These are phyloP conservation scores for Trypanosoma congolense DNA, from an alignment of 208 protist species.

Conservation along the genomic window DNA sequence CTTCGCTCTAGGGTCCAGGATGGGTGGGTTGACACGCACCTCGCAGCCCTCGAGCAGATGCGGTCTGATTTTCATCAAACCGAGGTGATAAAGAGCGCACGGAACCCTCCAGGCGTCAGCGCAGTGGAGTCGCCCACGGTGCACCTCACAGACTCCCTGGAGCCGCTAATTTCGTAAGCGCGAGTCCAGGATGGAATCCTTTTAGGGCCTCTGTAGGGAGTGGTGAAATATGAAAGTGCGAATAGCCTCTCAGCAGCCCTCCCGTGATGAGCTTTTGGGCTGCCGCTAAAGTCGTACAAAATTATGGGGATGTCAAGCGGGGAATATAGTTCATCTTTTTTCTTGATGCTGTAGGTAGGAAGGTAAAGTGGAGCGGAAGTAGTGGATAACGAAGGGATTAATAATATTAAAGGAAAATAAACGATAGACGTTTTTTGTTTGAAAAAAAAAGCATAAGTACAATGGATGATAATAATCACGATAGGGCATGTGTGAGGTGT, in stretches of 20 bases:
- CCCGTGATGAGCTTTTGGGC: not conserved
- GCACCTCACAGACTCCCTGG: not conserved
- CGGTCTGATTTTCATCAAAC: constrained; percentile 26
- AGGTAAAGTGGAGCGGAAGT: too few species aligned
- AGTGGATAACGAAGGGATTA: too few species aligned
- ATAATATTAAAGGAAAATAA: too few species aligned
- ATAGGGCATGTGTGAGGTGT: too few species aligned
- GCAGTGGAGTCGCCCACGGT: not conserved
- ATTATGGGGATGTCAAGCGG: too few species aligned
- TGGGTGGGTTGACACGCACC: constrained; percentile 21
- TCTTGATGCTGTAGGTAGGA: too few species aligned
- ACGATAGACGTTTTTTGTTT: too few species aligned
- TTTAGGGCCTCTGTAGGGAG: not conserved
- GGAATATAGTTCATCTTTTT: too few species aligned
- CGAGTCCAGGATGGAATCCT: not conserved
- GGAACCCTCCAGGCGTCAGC: constrained; percentile 15
- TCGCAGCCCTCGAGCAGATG: constrained; percentile 28
- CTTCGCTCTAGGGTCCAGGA: constrained; percentile 12
- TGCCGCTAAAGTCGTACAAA: too few species aligned
- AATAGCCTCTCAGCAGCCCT: not conserved
- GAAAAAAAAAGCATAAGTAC: not conserved
- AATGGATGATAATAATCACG: too few species aligned
- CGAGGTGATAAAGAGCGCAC: constrained; percentile 17
- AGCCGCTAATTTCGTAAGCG: not conserved
- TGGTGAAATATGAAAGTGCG: not conserved